These are phyloP conservation scores for Gnomoniopsis smithogilvyi DNA, from an alignment of 2,329 filamentous ascomycete species.

Conservation along the genomic window DNA sequence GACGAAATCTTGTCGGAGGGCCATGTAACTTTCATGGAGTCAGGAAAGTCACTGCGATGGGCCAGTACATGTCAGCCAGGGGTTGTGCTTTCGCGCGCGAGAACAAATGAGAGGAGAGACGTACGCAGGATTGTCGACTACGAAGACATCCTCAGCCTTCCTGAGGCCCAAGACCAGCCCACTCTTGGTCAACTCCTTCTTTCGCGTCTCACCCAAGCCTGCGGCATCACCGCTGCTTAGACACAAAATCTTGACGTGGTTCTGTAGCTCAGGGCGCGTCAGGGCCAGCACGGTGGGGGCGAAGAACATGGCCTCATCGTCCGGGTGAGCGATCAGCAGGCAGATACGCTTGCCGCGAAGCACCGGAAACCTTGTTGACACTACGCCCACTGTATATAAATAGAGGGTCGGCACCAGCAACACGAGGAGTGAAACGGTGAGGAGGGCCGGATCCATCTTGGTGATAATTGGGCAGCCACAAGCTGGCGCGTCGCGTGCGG, in stretches of 20 bases:
- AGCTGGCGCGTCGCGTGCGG: not conserved
- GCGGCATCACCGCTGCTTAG: conserved; percentile 86
- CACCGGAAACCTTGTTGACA: conserved; percentile 56
- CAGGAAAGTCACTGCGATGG: conserved; percentile 63
- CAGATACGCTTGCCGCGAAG: conserved; percentile 79
- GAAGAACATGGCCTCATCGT: conserved; percentile 99
- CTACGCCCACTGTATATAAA: conserved; percentile 46
- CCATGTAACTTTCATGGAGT: conserved; percentile 85
- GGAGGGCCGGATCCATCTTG: conserved; percentile 24
- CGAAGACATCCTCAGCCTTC: conserved; percentile 73
- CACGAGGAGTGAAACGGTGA: conserved; percentile 31
- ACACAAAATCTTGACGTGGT: conserved; percentile 93
- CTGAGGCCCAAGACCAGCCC: conserved; percentile 73
- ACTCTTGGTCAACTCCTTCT: conserved; percentile 79
- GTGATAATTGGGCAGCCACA: not conserved
- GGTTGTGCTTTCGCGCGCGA: not conserved
- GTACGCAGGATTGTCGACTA: conserved; percentile 71
- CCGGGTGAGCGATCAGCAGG: conserved; percentile 92
- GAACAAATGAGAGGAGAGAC: conserved; percentile 24
- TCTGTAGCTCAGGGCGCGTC: conserved; percentile 73
- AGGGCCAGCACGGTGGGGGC: conserved; percentile 83
- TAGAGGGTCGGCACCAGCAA: conserved; percentile 48
- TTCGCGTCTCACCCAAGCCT: conserved; percentile 78
- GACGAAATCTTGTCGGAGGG: conserved; percentile 65
- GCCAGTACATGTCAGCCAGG: not conserved